Evolutionary conservation across 2,329 filamentous ascomycete species (phyloP).

Genomic region (Aureobasidium sp.): DNA sequence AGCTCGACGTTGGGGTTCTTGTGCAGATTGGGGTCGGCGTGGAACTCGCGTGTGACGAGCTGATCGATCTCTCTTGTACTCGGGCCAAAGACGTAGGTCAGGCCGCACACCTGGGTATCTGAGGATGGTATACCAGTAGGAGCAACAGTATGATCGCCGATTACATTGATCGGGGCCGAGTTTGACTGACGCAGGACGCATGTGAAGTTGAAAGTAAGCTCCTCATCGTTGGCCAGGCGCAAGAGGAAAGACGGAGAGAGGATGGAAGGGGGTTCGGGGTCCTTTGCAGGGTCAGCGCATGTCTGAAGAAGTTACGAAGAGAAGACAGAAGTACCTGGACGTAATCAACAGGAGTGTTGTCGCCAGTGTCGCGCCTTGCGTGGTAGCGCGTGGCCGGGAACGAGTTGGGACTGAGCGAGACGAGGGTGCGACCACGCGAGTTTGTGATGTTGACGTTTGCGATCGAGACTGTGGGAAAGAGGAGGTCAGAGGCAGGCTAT

Average conservation of each 20-base stretch:
- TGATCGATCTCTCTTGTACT: slow-evolving; percentile 84
- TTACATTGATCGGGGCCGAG: slow-evolving; percentile 31
- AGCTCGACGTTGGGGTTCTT: slow-evolving; percentile 94
- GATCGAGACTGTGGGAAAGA: slow-evolving; percentile 61
- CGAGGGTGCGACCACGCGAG: slow-evolving; percentile 64
- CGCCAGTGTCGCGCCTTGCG: slow-evolving; percentile 62
- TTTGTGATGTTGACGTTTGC: slow-evolving; percentile 76
- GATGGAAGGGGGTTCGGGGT: slow-evolving; percentile 54
- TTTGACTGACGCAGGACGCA: slow-evolving; percentile 60
- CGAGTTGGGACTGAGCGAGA: slow-evolving; percentile 74
- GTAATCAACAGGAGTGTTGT: slow-evolving; percentile 75
- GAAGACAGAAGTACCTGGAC: slow-evolving; percentile 61
- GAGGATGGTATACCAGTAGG: slow-evolving; percentile 25
- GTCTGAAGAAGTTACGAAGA: not conserved
- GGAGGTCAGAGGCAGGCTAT: not conserved
- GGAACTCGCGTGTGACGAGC: slow-evolving; percentile 87
- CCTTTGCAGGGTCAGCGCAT: slow-evolving; percentile 44
- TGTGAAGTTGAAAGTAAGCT: slow-evolving; percentile 86
- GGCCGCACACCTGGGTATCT: slow-evolving; percentile 75
- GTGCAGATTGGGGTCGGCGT: slow-evolving; percentile 93
- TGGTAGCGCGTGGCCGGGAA: slow-evolving; percentile 75
- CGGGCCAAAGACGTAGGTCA: slow-evolving; percentile 88
- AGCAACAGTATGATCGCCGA: slow-evolving; percentile 43
- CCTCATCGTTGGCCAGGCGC: slow-evolving; percentile 82
- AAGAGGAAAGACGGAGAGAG: slow-evolving; percentile 66